Percentiles rank a stretch among this genome's conserved stretches.
phyloP scores from a whole-genome alignment of 2,329 filamentous ascomycete genomes.

The Blumeria hordei region DNA sequence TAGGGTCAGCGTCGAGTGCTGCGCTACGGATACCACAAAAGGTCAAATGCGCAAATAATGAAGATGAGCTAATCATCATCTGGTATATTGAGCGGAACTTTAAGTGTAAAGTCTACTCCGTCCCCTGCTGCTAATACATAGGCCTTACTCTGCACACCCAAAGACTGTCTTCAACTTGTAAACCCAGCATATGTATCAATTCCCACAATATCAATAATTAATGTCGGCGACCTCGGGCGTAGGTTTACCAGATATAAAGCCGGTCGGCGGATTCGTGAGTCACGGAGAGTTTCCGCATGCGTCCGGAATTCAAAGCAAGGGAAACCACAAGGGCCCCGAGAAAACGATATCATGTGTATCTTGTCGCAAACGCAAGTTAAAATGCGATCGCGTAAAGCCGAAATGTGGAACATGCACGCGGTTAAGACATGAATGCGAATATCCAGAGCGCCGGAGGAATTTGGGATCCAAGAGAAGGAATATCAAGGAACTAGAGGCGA shows the following conservation, averaged over 20 bases:
- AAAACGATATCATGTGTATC: slow-evolving; percentile 59
- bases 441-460: slow-evolving; percentile 74
- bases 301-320: background rate
- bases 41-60: background rate
- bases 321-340: slow-evolving; percentile 4
- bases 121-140: background rate
- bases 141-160: background rate
- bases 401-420: slow-evolving; percentile 59
- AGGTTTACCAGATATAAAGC: background rate
- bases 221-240: slow-evolving; percentile 1
- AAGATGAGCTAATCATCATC: background rate
- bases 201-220: background rate
- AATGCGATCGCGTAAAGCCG: slow-evolving; percentile 62
- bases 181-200: background rate
- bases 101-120: background rate
- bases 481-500: slow-evolving; percentile 71
- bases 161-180: background rate
- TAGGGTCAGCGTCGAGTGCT: background rate
- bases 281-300: background rate
- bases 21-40: background rate
- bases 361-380: slow-evolving; percentile 64
- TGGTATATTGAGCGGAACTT: background rate
- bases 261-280: background rate
- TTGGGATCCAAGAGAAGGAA: slow-evolving; percentile 72
- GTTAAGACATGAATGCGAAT: slow-evolving; percentile 54